Base-by-base conservation (phyloP, 208 protist species). In the Spongospora subterranea region DNA sequence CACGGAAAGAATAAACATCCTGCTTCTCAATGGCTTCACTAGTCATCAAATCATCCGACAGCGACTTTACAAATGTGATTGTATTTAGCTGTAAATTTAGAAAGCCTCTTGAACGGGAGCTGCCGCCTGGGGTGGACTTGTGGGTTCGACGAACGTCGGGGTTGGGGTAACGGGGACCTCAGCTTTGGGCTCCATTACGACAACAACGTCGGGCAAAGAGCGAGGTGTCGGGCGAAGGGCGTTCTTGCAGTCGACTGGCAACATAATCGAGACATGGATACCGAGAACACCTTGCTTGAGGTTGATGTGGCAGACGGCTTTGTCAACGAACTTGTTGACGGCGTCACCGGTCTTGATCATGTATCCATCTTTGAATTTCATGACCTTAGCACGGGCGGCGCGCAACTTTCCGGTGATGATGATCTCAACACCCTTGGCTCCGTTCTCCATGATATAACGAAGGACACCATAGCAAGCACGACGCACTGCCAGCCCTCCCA, bases 331-430 rank as follows among this genome's bases (percentile, higher is more conserved):
- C 53, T 95, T 91, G 88, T 95, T 94, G 53, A 88, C 46, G 50
- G 94, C 92, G 43, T 95, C 88, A 95, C 98, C 98, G 71, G 97
- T 97, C 93, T 97, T 98, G 95, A 99, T 98, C 98, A 99, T 99
- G 95, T 99, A 99, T 89, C 99, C 99, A 89, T 99, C 98, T 88
- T 95, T 95, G 97, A 99, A 99, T 94, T 99, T 99, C 97, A 99
- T 99, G 91, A 93, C 93, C 96, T 99, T 99, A 82, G 98, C 99
- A 95, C 99, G 97, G 95, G 91, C 88, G 54, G 96, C 98, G 93
- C 99, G 97, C 77, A 99, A 95, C 96, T 99, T 99, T 93, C 99
- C 99, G 77, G 97, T 97, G 53, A 99, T 97, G 91, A 98, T 96
- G 89, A 99, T 97, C 95, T 99, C 98, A 95, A 96, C 97, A 95